phyloP scores from a whole-genome alignment of 2,329 filamentous ascomycete genomes.

The Colletotrichum sp. region DNA sequence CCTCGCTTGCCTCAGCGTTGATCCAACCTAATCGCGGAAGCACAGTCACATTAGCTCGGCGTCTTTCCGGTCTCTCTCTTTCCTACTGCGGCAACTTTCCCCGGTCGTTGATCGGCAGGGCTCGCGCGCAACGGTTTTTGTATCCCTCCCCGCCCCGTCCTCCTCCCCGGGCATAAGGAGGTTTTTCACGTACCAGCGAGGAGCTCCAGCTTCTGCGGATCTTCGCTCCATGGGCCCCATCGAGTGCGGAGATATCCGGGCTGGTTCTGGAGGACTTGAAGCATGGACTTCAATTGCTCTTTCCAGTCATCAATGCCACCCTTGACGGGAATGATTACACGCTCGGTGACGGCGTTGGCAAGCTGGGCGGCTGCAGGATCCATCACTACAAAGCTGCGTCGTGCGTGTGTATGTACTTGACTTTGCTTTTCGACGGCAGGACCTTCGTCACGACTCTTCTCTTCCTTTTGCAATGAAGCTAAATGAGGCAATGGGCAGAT shows the following conservation, averaged over 20 bases:
- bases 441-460: neutral
- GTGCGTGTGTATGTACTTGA: neutral
- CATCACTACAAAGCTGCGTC: neutral
- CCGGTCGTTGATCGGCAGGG: neutral
- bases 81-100: neutral
- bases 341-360: conserved; percentile 21
- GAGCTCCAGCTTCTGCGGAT: conserved; percentile 30
- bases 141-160: neutral
- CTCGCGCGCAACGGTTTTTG: neutral
- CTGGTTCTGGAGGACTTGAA: conserved; percentile 30
- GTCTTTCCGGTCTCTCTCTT: neutral
- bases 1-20: conserved; percentile 22
- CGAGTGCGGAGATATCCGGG: conserved; percentile 31
- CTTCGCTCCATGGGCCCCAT: conserved; percentile 31
- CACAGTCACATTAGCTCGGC: neutral
- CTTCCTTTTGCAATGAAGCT: neutral
- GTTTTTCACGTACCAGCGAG: conserved; percentile 24
- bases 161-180: neutral
- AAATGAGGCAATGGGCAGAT: neutral
- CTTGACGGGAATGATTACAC: conserved; percentile 27
- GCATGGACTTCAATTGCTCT: conserved; percentile 28
- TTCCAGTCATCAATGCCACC: conserved; percentile 32
- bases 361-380: conserved; percentile 12
- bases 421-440: neutral
- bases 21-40: conserved; percentile 25